A percentile compares a stretch with the other conserved stretches of the same genome.
These are phyloP conservation scores for Apiotrichum sp. DNA, from an alignment of 1,284 basidiomycete species.

Conservation along the genomic window DNA sequence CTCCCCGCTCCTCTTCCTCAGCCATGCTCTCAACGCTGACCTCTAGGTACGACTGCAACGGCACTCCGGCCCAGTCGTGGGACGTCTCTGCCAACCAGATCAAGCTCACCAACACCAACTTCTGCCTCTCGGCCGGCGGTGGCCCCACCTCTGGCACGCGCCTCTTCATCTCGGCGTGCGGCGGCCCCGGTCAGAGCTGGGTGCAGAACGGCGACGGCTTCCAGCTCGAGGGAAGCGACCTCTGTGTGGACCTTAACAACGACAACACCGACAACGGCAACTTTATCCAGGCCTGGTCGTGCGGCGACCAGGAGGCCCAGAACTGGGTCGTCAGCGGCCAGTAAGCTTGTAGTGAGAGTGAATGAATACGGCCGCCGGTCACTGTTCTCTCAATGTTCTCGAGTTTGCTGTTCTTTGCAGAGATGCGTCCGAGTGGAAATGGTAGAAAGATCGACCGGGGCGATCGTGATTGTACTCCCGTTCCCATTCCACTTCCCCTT, in stretches of 20 bases:
- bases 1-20: too few species aligned
- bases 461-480: too few species aligned
- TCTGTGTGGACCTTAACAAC: neutral
- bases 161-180: neutral
- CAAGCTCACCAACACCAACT: slow-evolving; percentile 8
- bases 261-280: neutral
- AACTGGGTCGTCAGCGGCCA: neutral
- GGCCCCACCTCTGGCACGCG: neutral
- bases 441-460: too few species aligned
- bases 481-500: too few species aligned
- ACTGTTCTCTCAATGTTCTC: too few species aligned
- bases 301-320: neutral
- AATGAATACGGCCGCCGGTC: too few species aligned
- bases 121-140: slow-evolving; percentile 17
- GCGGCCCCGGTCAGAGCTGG: neutral
- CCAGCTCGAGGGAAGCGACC: neutral
- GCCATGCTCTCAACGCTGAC: neutral
- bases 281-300: neutral
- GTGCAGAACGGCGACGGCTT: neutral
- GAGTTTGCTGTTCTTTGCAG: too few species aligned
- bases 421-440: too few species aligned
- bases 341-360: neutral
- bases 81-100: neutral
- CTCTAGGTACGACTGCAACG: slow-evolving; percentile 20
- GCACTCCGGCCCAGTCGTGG: slow-evolving; percentile 12